Conservation (phyloP, 1,139 yeast genomes). For the Arxiozyma slooffiae region DNA sequence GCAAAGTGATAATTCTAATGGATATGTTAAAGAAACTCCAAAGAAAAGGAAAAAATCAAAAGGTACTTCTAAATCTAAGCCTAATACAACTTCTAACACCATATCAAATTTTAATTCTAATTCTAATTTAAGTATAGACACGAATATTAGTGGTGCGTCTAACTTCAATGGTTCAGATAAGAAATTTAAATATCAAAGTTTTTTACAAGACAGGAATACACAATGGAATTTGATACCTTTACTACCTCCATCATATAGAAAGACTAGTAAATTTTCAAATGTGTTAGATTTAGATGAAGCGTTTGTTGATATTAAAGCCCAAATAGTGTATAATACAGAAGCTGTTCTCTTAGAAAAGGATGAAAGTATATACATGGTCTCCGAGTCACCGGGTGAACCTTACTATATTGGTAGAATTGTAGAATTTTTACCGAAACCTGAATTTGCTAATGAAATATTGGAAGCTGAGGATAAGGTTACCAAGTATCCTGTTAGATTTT, state of each 20-base stretch:
- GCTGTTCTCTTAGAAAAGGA: conserved; percentile 32
- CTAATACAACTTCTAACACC: background rate
- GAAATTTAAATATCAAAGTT: conserved; percentile 16
- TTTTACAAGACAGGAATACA: conserved; percentile 17
- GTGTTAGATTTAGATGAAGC: conserved; percentile 36
- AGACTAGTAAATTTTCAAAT: conserved; percentile 28
- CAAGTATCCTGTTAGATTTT: conserved; percentile 39
- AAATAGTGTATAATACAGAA: conserved; percentile 22
- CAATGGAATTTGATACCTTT: conserved; percentile 29
- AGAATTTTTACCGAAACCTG: conserved; percentile 46
- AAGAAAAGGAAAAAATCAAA: background rate
- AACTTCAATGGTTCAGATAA: background rate
- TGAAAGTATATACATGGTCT: conserved; percentile 73
- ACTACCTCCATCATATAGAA: conserved; percentile 23
- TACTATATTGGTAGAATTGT: conserved; percentile 79
- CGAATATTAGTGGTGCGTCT: background rate
- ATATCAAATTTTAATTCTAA: background rate
- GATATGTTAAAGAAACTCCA: background rate
- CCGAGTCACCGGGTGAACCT: no score
- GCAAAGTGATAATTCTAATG: background rate
- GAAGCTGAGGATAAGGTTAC: conserved; percentile 7
- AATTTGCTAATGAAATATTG: conserved; percentile 9
- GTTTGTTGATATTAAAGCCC: conserved; percentile 23
- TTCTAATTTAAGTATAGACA: background rate
- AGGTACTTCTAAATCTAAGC: background rate